These are phyloP conservation scores for Artemisia tridentata DNA, from an alignment of 129 eudicot species.

Conservation along the genomic window DNA sequence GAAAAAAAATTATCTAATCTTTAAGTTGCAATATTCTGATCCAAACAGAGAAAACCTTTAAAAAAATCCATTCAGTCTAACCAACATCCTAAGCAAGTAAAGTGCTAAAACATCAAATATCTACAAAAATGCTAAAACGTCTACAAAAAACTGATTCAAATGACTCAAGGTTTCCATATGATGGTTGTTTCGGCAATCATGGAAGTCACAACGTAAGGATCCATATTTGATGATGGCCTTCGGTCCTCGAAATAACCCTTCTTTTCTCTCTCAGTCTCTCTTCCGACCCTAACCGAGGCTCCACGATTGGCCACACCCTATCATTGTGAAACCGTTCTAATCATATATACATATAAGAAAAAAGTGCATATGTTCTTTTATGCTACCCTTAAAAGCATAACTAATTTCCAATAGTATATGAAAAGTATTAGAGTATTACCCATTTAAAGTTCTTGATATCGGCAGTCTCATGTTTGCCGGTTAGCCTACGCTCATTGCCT, in stretches of 20 bases:
- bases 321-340: not conserved
- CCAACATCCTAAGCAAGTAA: not conserved
- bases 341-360: not conserved
- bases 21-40: not conserved
- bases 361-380: not conserved
- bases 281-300: constrained; percentile 73
- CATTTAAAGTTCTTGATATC: constrained; percentile 64
- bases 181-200: constrained; percentile 90
- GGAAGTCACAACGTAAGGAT: constrained; percentile 79
- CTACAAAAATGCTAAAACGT: constrained; percentile 5
- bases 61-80: not conserved
- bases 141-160: not conserved
- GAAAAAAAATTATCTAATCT: too few relatives aligned
- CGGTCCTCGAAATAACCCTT: constrained; percentile 85
- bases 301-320: constrained; percentile 92
- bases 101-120: not conserved
- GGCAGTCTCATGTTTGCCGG: constrained; percentile 82
- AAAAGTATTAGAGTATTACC: constrained; percentile 34
- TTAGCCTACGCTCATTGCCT: constrained; percentile 86
- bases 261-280: constrained; percentile 75
- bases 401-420: too few relatives aligned
- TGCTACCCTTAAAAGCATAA: too few relatives aligned
- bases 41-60: not conserved
- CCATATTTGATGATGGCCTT: constrained; percentile 92
- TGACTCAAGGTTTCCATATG: constrained; percentile 52